Percentiles rank a stretch among this genome's conserved stretches.
These are phyloP conservation scores for Candida nemodendra DNA, from an alignment of 805 yeast species.

Conservation along the genomic window DNA sequence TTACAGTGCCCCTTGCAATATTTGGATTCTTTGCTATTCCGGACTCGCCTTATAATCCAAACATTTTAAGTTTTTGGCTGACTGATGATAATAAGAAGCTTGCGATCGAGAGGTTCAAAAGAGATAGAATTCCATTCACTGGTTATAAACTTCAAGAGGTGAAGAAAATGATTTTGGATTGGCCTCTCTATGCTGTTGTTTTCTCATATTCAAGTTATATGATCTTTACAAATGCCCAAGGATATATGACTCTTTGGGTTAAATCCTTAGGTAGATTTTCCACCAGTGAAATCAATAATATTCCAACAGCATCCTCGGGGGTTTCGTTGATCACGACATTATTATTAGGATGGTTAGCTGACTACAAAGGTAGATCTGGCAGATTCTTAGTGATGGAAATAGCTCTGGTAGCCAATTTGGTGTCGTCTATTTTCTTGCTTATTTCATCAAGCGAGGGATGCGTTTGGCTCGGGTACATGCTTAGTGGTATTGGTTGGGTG, in stretches of 20 bases:
- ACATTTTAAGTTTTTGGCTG: neutral
- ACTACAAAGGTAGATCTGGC: slow-evolving; percentile 1
- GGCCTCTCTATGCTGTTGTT: slow-evolving; percentile 2
- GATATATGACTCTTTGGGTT: neutral
- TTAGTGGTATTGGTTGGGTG: slow-evolving; percentile 2
- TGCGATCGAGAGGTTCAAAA: neutral
- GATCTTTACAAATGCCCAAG: neutral
- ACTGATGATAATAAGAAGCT: neutral
- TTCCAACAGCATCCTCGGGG: slow-evolving; percentile 1
- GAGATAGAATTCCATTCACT: neutral
- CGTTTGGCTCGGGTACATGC: slow-evolving; percentile 3
- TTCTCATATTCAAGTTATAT: slow-evolving; percentile 2
- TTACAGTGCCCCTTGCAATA: slow-evolving; percentile 52
- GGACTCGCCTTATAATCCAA: slow-evolving; percentile 38
- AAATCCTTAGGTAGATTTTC: slow-evolving; percentile 1
- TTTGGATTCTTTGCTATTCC: slow-evolving; percentile 56
- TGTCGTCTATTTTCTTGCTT: slow-evolving; percentile 1
- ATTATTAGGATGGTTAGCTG: slow-evolving; percentile 1
- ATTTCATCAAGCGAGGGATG: slow-evolving; percentile 1
- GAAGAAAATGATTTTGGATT: neutral
- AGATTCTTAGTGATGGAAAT: slow-evolving; percentile 1
- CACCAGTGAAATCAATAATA: slow-evolving; percentile 1
- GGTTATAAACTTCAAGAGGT: neutral
- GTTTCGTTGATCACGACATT: slow-evolving; percentile 2
- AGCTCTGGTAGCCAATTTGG: slow-evolving; percentile 2